phyloP scores from a whole-genome alignment of 192 early-diverging fungal species.

The Pilobolus umbonatus region DNA sequence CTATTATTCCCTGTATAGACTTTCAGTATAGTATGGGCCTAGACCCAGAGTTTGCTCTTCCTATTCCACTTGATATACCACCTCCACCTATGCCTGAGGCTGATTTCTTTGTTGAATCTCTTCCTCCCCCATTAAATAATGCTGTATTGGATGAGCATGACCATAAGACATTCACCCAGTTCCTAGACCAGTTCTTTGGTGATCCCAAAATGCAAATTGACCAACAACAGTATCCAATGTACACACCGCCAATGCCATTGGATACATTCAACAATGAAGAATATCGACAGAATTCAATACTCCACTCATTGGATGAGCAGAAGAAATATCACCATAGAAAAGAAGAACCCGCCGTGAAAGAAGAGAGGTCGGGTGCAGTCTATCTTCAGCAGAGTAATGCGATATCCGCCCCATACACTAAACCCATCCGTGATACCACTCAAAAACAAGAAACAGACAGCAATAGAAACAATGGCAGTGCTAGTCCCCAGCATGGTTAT shows the following conservation, averaged over 20 bases:
- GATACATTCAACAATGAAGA: not conserved
- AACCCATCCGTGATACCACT: conserved; percentile 2
- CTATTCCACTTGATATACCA: conserved; percentile 26
- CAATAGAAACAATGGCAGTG: not conserved
- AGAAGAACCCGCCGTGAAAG: not conserved
- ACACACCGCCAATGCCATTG: not conserved
- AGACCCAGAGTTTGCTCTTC: conserved; percentile 30
- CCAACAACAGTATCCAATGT: not conserved
- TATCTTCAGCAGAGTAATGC: conserved; percentile 13
- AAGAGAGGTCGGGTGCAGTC: not conserved
- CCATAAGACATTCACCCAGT: conserved; percentile 46
- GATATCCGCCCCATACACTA: conserved; percentile 9
- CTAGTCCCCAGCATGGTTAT: not conserved
- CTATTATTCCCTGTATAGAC: conserved; percentile 13
- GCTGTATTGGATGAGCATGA: conserved; percentile 35
- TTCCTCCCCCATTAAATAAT: not conserved
- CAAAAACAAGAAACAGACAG: not conserved
- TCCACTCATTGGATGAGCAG: conserved; percentile 10
- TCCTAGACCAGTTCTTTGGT: conserved; percentile 45
- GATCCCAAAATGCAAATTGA: conserved; percentile 35
- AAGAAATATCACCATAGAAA: conserved; percentile 1
- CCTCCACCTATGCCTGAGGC: conserved; percentile 6
- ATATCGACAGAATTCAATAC: conserved; percentile 3
- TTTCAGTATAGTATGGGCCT: conserved; percentile 37
- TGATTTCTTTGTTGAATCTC: not conserved